phyloP scores from a whole-genome alignment of 495 filamentous ascomycete species.

The Aspergillus baeticus region DNA sequence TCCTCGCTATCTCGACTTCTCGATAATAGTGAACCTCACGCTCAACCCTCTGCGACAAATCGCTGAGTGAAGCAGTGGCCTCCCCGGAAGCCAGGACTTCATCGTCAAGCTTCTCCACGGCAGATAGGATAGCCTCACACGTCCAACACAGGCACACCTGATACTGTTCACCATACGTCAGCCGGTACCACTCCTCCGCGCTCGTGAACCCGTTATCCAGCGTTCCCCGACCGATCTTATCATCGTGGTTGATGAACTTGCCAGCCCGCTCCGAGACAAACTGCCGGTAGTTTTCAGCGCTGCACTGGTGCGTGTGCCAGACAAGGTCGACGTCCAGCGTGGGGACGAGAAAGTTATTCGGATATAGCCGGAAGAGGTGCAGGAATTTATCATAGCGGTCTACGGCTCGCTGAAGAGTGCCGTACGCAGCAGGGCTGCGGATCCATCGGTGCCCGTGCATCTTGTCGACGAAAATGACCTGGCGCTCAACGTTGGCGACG shows the following conservation, averaged over 20 bases:
- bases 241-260: conserved; percentile 11
- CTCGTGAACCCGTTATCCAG: not conserved
- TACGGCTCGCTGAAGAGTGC: not conserved
- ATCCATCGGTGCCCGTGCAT: conserved; percentile 16
- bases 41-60: not conserved
- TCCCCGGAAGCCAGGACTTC: not conserved
- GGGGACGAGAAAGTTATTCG: conserved; percentile 6
- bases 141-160: conserved; percentile 11
- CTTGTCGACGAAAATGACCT: conserved; percentile 14
- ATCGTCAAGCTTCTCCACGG: not conserved
- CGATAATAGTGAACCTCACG: not conserved
- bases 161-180: not conserved
- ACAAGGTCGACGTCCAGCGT: conserved; percentile 13
- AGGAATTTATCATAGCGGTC: conserved; percentile 13
- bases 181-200: conserved; percentile 1
- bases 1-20: not conserved
- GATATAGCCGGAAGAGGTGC: conserved; percentile 2
- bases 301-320: conserved; percentile 18
- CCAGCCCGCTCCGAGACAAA: conserved; percentile 7
- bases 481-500: conserved; percentile 5
- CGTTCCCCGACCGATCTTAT: conserved; percentile 9
- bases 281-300: not conserved
- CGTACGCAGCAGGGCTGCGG: conserved; percentile 6
- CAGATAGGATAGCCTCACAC: conserved; percentile 12
- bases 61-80: not conserved